Evolutionary conservation across 78 protist species (phyloP), one percentile per base, ranked within the genome.

Genomic region (Guillardia theta): DNA sequence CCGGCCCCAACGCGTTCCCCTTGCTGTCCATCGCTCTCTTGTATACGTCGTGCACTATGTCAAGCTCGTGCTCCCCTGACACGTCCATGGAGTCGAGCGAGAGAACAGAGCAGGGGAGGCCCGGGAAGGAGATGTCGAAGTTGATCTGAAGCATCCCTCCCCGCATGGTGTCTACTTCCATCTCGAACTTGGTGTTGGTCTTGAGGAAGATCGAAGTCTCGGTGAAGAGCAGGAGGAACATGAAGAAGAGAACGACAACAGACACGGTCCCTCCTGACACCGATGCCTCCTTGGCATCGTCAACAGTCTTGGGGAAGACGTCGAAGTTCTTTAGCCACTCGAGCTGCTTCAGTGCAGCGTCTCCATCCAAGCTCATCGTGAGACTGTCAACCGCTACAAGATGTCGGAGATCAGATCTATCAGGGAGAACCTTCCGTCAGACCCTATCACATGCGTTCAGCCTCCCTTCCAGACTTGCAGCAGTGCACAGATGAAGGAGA

Each of bases 21-120:
- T 76, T n/a, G 3, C 24, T 27, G 87, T 76, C 87, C 24, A 76
- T 24, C 43, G n/a, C 24, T 76, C 87, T 3, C 39, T 27, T 12
- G 5, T 37, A 76, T 37, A 76, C 87, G 44, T 76, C 22, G n/a
- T 76, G 36, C 24, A 76, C 87, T 37, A 76, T 44, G 37, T 76
- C 87, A 6, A 76, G 43, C 43, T 76, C 87, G 44, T 76, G 87
- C 87, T 76, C 87, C 39, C 87, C 87, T 18, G 87, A 76, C 39
- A 76, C 87, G 22, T 76, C 87, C 87, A 76, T 76, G 87, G 9
- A 76, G 87, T 76, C 87, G 43, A 76, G 39, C n/a, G 47, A 37
- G 47, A 37, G 87, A 27, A n/a, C 22, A 27, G 87, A 76, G 87
- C 87, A 76, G 47, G 87, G 87, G 48, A 76, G 9, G 43, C 48